Conservation (phyloP, 441 rosid species). For the Populus tomentosa region DNA sequence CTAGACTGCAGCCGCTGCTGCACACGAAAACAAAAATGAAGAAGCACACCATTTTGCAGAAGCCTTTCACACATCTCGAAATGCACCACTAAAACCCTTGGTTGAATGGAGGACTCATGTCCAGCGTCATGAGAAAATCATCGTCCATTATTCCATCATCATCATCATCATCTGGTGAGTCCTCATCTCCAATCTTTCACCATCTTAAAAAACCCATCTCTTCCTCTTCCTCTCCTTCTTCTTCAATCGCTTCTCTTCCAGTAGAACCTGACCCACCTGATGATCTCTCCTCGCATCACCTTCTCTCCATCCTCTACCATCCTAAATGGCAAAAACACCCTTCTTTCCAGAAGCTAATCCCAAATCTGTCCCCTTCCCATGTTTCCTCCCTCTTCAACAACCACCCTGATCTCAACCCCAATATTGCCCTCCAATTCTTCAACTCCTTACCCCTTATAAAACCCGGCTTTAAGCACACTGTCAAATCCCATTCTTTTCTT, state of each 20-base stretch:
- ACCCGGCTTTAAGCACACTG: constrained; percentile 48
- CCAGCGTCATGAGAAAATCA: constrained; percentile 15
- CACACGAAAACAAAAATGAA: neutral
- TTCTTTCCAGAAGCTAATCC: constrained; percentile 35
- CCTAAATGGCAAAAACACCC: constrained; percentile 57
- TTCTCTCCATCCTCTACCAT: constrained; percentile 45
- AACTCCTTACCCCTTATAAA: constrained; percentile 40
- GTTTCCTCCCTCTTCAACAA: constrained; percentile 37
- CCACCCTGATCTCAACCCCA: constrained; percentile 47
- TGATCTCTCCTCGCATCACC: constrained; percentile 31
- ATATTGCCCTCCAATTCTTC: constrained; percentile 56
- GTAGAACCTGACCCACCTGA: constrained; percentile 29
- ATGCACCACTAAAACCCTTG: neutral
- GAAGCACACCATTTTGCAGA: neutral
- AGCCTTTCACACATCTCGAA: neutral
- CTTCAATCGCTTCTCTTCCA: constrained; percentile 24
- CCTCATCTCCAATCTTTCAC: neutral
- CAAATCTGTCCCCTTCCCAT: constrained; percentile 44
- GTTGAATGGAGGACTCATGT: constrained; percentile 8
- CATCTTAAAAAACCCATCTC: constrained; percentile 18
- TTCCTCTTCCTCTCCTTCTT: constrained; percentile 25
- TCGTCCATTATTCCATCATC: constrained; percentile 3
- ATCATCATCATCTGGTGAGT: constrained; percentile 9
- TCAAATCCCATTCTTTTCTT: constrained; percentile 49
- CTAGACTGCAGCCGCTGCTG: neutral